Conservation (phyloP, 495 filamentous ascomycete species). For the Neurospora tetraspora region DNA sequence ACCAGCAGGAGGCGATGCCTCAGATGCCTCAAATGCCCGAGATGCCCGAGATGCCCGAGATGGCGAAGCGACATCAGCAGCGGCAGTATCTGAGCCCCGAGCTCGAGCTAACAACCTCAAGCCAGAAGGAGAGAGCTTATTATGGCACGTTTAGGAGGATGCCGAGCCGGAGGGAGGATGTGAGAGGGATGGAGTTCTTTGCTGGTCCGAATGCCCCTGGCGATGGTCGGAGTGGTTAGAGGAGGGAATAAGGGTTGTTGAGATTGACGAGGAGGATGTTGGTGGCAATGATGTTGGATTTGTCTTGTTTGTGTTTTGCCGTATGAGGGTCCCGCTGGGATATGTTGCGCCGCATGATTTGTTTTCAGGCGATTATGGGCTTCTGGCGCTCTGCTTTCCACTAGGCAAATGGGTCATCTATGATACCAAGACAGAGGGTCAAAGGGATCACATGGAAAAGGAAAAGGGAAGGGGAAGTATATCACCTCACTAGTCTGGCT, state of each 20-base stretch:
- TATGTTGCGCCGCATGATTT: neutral
- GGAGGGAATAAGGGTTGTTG: neutral
- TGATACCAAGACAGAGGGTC: neutral
- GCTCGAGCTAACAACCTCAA: neutral
- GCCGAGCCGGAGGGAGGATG: neutral
- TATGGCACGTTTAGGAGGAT: neutral
- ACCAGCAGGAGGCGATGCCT: neutral
- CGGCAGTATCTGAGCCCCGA: slow-evolving; percentile 17
- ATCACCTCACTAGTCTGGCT: neutral
- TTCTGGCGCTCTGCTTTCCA: neutral
- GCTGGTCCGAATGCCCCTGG: neutral
- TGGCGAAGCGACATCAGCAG: slow-evolving; percentile 41
- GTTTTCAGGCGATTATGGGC: neutral
- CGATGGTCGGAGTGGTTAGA: neutral
- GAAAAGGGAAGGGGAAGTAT: neutral
- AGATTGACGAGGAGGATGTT: neutral
- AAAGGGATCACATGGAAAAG: neutral
- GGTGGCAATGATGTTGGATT: neutral
- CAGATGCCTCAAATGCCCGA: neutral
- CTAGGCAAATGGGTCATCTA: neutral
- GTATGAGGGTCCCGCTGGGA: no score
- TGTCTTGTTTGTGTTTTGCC: neutral
- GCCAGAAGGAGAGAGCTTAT: neutral
- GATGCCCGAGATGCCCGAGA: neutral
- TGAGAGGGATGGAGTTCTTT: neutral